phyloP scores from a whole-genome alignment of 1,284 basidiomycete species.

The Peniophora sp. region DNA sequence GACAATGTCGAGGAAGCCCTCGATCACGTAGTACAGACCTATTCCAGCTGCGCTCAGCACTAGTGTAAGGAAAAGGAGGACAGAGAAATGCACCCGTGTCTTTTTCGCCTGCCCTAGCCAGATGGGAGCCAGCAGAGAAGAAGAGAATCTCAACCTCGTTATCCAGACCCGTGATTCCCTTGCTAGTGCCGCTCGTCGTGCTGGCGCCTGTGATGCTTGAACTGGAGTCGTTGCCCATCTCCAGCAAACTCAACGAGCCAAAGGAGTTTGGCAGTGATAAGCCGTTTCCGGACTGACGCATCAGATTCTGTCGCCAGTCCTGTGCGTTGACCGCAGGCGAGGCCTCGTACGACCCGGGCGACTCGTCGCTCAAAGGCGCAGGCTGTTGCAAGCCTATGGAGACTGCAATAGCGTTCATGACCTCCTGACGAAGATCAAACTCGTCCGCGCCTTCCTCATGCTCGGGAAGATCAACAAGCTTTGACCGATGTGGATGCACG shows the following conservation, averaged over 20 bases:
- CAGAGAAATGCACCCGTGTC: slow-evolving; percentile 55
- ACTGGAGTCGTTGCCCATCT: slow-evolving; percentile 53
- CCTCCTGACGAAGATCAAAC: slow-evolving; percentile 88
- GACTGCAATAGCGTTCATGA: slow-evolving; percentile 96
- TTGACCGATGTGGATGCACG: slow-evolving; percentile 3
- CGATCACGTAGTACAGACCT: slow-evolving; percentile 97
- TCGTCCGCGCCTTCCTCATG: slow-evolving; percentile 32
- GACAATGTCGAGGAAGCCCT: slow-evolving; percentile 92
- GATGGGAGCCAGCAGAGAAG: slow-evolving; percentile 79
- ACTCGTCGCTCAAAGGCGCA: slow-evolving; percentile 49
- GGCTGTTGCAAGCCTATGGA: slow-evolving; percentile 94
- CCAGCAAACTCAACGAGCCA: slow-evolving; percentile 78
- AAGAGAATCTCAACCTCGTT: slow-evolving; percentile 96
- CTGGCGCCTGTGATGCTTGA: slow-evolving; percentile 57
- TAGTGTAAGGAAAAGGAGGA: neutral
- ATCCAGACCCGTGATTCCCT: slow-evolving; percentile 73
- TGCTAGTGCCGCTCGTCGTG: slow-evolving; percentile 47
- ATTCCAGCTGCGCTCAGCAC: slow-evolving; percentile 1
- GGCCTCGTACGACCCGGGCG: slow-evolving; percentile 43
- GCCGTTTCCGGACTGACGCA: slow-evolving; percentile 24
- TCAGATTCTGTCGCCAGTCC: slow-evolving; percentile 26
- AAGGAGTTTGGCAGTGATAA: slow-evolving; percentile 69
- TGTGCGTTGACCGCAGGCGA: slow-evolving; percentile 55
- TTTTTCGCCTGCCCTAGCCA: slow-evolving; percentile 87
- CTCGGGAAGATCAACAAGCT: slow-evolving; percentile 2